These are phyloP conservation scores for Sporothrix mexicana DNA, from an alignment of 2,329 filamentous ascomycete species.

Conservation along the genomic window DNA sequence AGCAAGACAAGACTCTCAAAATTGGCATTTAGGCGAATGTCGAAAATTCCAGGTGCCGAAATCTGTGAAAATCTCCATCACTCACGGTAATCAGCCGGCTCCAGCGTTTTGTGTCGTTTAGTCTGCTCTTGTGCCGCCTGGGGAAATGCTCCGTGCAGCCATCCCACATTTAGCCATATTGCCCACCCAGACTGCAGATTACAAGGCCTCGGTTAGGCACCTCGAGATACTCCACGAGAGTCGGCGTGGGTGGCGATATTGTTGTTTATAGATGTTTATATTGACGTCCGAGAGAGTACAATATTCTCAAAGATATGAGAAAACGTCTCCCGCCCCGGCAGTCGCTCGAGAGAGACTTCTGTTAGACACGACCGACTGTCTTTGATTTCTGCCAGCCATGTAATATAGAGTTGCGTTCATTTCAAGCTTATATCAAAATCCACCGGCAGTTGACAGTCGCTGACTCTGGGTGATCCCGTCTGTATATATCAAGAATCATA, in stretches of 20 bases:
- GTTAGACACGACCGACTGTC: background rate
- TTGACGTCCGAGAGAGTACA: background rate
- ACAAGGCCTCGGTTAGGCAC: background rate
- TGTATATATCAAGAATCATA: background rate
- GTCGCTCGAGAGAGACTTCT: background rate
- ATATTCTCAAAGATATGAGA: background rate
- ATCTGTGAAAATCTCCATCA: background rate
- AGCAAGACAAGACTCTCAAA: background rate
- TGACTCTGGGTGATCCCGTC: background rate
- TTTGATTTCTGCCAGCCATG: background rate
- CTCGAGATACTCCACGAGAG: background rate
- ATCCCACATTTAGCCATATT: slow-evolving; percentile 10
- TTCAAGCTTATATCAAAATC: background rate
- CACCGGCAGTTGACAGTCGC: background rate
- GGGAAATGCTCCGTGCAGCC: background rate
- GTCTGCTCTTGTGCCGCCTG: background rate
- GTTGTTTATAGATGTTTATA: background rate
- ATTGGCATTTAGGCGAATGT: background rate
- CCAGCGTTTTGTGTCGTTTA: background rate
- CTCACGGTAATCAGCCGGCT: background rate
- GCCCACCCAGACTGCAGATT: background rate
- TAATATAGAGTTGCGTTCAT: background rate
- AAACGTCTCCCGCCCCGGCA: background rate
- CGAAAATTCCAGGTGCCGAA: background rate
- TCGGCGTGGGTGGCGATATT: no score